These are phyloP conservation scores for Pseudonitzschia delicatissima DNA, from an alignment of 108 stramenopile species.

Conservation along the genomic window DNA sequence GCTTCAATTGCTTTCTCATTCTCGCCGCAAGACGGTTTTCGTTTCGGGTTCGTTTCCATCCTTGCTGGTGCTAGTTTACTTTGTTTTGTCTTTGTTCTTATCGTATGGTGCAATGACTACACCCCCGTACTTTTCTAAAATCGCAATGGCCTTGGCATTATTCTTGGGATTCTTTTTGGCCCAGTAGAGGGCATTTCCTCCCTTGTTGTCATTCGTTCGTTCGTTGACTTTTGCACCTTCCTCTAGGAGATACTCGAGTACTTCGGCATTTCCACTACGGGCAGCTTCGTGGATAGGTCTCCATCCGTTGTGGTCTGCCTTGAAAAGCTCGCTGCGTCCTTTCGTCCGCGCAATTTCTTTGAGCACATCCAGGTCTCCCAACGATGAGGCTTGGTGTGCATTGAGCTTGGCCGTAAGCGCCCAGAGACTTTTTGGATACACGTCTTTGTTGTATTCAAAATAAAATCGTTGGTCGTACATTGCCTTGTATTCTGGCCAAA, in stretches of 20 bases:
- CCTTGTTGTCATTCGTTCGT: slow-evolving; percentile 56
- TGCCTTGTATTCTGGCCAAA: not conserved
- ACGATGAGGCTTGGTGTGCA: slow-evolving; percentile 53
- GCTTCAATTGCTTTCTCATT: too few species aligned
- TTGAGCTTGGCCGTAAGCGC: slow-evolving; percentile 20
- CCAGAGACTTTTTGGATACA: slow-evolving; percentile 19
- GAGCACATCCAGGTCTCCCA: slow-evolving; percentile 46
- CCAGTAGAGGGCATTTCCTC: slow-evolving; percentile 69
- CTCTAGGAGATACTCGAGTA: slow-evolving; percentile 47
- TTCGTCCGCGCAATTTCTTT: slow-evolving; percentile 34
- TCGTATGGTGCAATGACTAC: not conserved
- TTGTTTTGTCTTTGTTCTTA: not conserved
- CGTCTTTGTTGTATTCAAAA: slow-evolving; percentile 7
- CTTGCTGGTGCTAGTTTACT: too few species aligned
- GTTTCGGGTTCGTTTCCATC: too few species aligned
- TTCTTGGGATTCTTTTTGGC: slow-evolving; percentile 39
- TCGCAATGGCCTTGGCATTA: slow-evolving; percentile 33
- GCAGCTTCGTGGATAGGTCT: slow-evolving; percentile 80
- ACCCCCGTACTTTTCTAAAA: slow-evolving; percentile 40
- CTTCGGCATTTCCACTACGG: slow-evolving; percentile 60
- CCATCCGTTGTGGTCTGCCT: slow-evolving; percentile 79
- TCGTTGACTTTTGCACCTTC: slow-evolving; percentile 53
- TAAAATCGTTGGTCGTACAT: slow-evolving; percentile 2
- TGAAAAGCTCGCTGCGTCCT: slow-evolving; percentile 43
- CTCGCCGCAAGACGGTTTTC: too few species aligned